These are phyloP conservation scores for Aotearoamyces nothofagi DNA, from an alignment of 2,329 filamentous ascomycete species.

Conservation along the genomic window DNA sequence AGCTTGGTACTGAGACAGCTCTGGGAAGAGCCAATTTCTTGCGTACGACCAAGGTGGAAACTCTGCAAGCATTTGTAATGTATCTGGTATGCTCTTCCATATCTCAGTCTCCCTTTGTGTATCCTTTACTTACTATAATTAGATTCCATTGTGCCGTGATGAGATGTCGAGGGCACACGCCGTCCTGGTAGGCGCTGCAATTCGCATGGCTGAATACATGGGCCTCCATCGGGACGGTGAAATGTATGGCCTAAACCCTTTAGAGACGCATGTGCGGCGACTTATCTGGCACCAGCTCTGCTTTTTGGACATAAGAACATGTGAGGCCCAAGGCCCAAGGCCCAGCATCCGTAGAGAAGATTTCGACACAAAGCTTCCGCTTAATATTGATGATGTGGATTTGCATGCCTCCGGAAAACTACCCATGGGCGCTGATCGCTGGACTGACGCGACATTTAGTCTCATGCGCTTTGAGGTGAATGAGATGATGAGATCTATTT, in stretches of 20 bases:
- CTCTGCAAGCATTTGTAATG: constrained; percentile 62
- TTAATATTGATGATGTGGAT: constrained; percentile 54
- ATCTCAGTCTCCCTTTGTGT: background rate
- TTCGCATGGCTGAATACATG: constrained; percentile 62
- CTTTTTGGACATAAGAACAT: constrained; percentile 61
- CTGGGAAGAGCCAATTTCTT: constrained; percentile 56
- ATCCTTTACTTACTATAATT: background rate
- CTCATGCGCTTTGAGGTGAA: constrained; percentile 58
- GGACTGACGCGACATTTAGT: constrained; percentile 53
- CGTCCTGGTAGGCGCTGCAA: constrained; percentile 54
- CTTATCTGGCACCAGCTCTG: constrained; percentile 67
- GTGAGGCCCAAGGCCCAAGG: constrained; percentile 57
- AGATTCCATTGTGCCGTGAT: constrained; percentile 33
- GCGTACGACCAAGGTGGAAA: constrained; percentile 57
- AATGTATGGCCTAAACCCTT: constrained; percentile 45
- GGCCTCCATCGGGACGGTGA: constrained; percentile 55
- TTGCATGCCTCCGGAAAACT: constrained; percentile 32
- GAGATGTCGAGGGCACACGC: constrained; percentile 63
- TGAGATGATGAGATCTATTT: constrained; percentile 57
- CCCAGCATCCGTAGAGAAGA: constrained; percentile 59
- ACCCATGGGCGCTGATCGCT: constrained; percentile 25
- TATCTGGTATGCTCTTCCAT: constrained; percentile 43
- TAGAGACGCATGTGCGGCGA: constrained; percentile 57
- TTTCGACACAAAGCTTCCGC: constrained; percentile 57
- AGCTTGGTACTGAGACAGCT: constrained; percentile 50